phyloP scores from a whole-genome alignment of 2,329 filamentous ascomycete species.

The Penicillium sp. region DNA sequence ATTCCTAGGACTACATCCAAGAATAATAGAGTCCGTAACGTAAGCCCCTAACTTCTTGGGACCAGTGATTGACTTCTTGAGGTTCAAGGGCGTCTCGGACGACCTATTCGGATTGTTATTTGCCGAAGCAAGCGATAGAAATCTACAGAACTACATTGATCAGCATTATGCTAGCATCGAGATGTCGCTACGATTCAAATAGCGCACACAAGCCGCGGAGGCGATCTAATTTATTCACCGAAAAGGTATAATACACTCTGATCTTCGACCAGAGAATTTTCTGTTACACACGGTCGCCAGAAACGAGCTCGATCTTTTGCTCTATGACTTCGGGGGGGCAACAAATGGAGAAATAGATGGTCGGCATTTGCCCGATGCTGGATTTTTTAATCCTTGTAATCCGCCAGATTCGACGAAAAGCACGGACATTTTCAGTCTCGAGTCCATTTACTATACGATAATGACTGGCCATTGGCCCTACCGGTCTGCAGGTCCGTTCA shows the following conservation, averaged over 20 bases:
- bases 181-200: conserved; percentile 18
- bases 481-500: conserved; percentile 5
- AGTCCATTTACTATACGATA: conserved; percentile 13
- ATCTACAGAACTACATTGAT: conserved; percentile 16
- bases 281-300: conserved; percentile 23
- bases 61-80: not conserved
- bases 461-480: conserved; percentile 14
- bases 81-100: conserved; percentile 1
- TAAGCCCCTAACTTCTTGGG: not conserved
- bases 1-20: not conserved
- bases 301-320: conserved; percentile 23
- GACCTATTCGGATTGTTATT: conserved; percentile 11
- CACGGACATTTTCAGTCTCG: conserved; percentile 16
- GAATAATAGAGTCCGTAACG: not conserved
- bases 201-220: conserved; percentile 26
- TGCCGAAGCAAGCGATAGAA: conserved; percentile 19
- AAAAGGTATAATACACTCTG: conserved; percentile 30
- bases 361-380: not conserved
- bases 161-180: conserved; percentile 15
- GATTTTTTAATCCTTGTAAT: conserved; percentile 1
- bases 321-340: conserved; percentile 32
- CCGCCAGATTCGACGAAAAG: conserved; percentile 9
- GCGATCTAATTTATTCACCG: conserved; percentile 25
- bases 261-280: conserved; percentile 29
- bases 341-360: conserved; percentile 3